Evolutionary conservation across 208 protist genomes (phyloP), one percentile per base, ranked within the genome.

Genomic region (Crithidia thermophila): DNA sequence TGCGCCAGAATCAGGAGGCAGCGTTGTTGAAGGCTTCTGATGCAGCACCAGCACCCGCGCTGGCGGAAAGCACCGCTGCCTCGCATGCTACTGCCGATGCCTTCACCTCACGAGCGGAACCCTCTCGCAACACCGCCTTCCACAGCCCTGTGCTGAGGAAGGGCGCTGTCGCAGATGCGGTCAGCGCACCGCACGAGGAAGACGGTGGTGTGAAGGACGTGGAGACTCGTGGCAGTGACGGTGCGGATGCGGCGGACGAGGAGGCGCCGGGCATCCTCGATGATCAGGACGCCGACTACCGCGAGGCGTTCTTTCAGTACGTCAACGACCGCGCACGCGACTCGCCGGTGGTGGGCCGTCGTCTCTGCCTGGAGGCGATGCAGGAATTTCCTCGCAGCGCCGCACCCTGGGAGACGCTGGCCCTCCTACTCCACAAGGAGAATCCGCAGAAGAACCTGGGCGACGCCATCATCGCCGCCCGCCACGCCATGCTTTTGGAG

Each of bases 381-480:
- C 74, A 84, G 40, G 85, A 91, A 65, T 88, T 84, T 49, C 88
- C 88, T 13, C n/a, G 46, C 13, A 67, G 65, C 21, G 72, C 88
- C 27, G 63, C 57, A 47, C 88, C 88, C 57, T 91, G 85, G 88
- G 74, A 88, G 63, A 85, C 72, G 31, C 63, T 91, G 30, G 75
- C 83, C 11, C 69, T 91, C 33, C 50, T 94, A 31, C 67, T 94
- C 27, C 81, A 91, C 66, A 79, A 77, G 37, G 85, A 84, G 55
- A 72, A 88, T 67, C 74, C 77, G 0, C 67, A 82, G 51, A 62
- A 71, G 11, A 82, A 82, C 49, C 53, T 94, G 40, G 18, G 51
- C 56, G 67, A 94, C 43, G 85, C 85, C 33, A 74, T 90, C 43
- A 46, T 87, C 33, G 88, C 84, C 16, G 88, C 85, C 46, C 82